Conservation (phyloP, 202 grass and related monocot genomes). For the Setaria viridis region DNA sequence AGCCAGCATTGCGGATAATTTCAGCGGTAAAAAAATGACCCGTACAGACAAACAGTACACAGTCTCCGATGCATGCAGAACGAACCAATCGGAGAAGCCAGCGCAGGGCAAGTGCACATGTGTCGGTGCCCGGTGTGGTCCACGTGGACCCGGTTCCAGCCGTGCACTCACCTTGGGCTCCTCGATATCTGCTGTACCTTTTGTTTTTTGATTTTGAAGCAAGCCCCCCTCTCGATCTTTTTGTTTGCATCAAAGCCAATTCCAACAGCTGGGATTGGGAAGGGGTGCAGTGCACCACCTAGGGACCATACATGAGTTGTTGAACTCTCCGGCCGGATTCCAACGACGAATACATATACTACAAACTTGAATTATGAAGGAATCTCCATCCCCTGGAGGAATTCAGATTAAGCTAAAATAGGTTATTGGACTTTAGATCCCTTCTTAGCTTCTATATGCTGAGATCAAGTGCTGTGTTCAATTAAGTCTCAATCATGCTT, state of each 20-base stretch:
- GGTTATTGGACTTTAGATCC: background rate
- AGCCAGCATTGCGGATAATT: conserved; percentile 12
- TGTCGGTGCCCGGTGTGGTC: conserved; percentile 40
- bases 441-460: background rate
- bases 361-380: conserved; percentile 30
- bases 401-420: conserved; percentile 12
- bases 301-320: background rate
- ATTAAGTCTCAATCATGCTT: background rate
- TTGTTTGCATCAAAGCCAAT: background rate
- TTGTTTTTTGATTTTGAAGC: background rate
- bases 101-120: conserved; percentile 31
- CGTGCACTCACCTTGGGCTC: background rate
- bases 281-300: background rate
- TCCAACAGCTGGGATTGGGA: background rate
- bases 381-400: conserved; percentile 28
- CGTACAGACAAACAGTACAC: background rate
- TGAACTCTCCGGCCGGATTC: conserved; percentile 29
- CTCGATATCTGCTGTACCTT: background rate
- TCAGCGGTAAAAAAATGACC: background rate
- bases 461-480: background rate
- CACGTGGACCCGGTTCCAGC: background rate
- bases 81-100: conserved; percentile 35
- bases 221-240: background rate
- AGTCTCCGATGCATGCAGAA: conserved; percentile 44
- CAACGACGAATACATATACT: background rate